These are phyloP conservation scores for Psidium guajava DNA, from an alignment of 345 rosid species.

Conservation along the genomic window DNA sequence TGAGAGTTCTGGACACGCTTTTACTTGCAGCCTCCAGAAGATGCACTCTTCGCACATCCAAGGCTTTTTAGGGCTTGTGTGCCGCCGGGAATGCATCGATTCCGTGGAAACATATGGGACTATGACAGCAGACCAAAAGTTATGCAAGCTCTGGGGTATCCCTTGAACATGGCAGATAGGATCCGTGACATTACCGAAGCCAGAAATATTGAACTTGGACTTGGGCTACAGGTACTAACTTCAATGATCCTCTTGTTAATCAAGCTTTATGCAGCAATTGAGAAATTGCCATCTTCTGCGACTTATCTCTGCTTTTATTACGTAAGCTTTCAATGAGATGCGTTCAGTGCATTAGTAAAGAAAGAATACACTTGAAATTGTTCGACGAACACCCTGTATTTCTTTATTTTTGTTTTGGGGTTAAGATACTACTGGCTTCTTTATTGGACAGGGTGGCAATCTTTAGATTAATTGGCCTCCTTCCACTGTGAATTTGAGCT, in stretches of 20 bases:
- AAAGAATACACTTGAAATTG: background rate
- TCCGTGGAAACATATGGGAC: slow-evolving; percentile 96
- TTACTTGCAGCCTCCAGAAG: slow-evolving; percentile 72
- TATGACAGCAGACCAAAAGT: slow-evolving; percentile 76
- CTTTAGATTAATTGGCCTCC: background rate
- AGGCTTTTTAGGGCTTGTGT: slow-evolving; percentile 94
- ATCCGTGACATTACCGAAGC: slow-evolving; percentile 88
- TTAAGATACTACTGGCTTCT: background rate
- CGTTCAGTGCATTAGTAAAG: background rate
- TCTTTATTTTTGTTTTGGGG: background rate
- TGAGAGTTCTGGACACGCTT: background rate
- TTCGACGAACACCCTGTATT: background rate
- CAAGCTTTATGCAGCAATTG: background rate
- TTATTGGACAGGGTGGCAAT: background rate
- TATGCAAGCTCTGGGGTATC: slow-evolving; percentile 69
- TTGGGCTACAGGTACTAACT: slow-evolving; percentile 71
- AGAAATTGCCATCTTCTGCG: background rate
- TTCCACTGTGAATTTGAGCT: background rate
- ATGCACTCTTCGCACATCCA: slow-evolving; percentile 88
- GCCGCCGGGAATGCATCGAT: slow-evolving; percentile 97
- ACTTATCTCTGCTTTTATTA: background rate
- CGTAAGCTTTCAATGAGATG: background rate
- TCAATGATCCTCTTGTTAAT: background rate
- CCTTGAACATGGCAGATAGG: slow-evolving; percentile 52
- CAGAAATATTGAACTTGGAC: slow-evolving; percentile 87